phyloP scores from a whole-genome alignment of 2,329 filamentous ascomycete genomes.

The Hypoxylon sp. region DNA sequence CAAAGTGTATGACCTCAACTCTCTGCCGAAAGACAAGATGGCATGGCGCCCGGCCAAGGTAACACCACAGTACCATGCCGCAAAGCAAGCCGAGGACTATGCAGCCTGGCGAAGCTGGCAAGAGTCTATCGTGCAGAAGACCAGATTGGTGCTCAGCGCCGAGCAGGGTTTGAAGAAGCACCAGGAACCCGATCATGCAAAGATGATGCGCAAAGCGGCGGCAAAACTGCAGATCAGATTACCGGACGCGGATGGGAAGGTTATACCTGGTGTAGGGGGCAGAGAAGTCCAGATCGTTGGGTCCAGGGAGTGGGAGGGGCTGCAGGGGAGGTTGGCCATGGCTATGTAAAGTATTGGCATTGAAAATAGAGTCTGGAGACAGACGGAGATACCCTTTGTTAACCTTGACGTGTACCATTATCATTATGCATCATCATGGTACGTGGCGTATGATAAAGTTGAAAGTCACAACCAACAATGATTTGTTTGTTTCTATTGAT shows the following conservation, averaged over 20 bases:
- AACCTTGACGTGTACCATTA: constrained; percentile 8
- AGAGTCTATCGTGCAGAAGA: constrained; percentile 66
- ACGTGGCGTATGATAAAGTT: constrained; percentile 1
- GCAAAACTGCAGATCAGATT: constrained; percentile 66
- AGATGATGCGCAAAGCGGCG: constrained; percentile 51
- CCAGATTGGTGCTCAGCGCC: constrained; percentile 54
- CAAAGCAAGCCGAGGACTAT: constrained; percentile 74
- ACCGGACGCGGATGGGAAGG: constrained; percentile 61
- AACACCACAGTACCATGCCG: constrained; percentile 75
- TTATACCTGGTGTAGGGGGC: constrained; percentile 53
- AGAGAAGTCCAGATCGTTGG: constrained; percentile 65
- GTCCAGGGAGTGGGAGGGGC: constrained; percentile 66
- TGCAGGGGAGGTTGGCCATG: constrained; percentile 59
- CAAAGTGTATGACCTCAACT: constrained; percentile 69
- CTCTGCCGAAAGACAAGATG: constrained; percentile 69
- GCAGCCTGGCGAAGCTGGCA: constrained; percentile 72
- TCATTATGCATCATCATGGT: constrained; percentile 26
- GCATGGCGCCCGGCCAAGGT: constrained; percentile 74
- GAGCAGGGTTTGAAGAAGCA: constrained; percentile 39
- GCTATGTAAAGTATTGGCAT: constrained; percentile 40
- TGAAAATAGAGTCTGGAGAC: constrained; percentile 1
- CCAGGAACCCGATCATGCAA: constrained; percentile 45
- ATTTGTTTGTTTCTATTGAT: constrained; percentile 1
- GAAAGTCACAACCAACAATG: constrained; percentile 9
- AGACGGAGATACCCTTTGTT: constrained; percentile 37